Base-by-base conservation (phyloP, 208 protist genomes). In the Acanthamoeba healyi region DNA sequence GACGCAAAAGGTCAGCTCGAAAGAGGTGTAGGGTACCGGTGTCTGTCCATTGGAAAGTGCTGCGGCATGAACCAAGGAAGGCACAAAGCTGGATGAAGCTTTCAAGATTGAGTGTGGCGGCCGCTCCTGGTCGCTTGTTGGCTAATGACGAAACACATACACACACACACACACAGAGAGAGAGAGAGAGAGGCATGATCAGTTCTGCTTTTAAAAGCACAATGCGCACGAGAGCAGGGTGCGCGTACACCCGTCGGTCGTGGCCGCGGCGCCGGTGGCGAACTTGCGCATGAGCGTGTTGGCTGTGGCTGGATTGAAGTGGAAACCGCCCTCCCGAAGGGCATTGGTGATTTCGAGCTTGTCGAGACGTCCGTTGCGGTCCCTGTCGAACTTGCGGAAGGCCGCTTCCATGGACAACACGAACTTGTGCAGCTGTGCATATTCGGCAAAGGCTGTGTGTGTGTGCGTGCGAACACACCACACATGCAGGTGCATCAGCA, bases 51-150 rank as follows among this genome's bases (percentile, higher is more conserved):
- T 91, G 36, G 58, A 91, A 91, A 0, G 84, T 91, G 58, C 84
- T 91, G 49, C 58, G 49, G 32, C 49, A 65, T 5, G 49, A 51
- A 29, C 84, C 84, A 4, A 91, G 38, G 56, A 91, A 91, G 46
- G 84, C 84, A 56, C 84, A 91, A 4, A 91, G 84, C 36, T 91
- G 84, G 36, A 91, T 91, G 42, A 91, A 91, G 84, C 58, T 72
- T 32, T 91, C 84, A 2, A 91, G 40, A 19, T 46, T 82, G 24
- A 82, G 42, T 10, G 72, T 82, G 72, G 40, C 26, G 38, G 72
- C 22, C 32, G 70, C 40, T 26, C 19, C 40, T 54, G 34, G 40
- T 40, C 40, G 34, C 38, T 36, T 51, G 24, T 54, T 54, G 10
- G 72, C 40, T 82, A 40, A 10, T n/a, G 56, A 65, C 7, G 56